Base-by-base conservation (phyloP, 495 filamentous ascomycete species). In the Cudoniella acicularis region DNA sequence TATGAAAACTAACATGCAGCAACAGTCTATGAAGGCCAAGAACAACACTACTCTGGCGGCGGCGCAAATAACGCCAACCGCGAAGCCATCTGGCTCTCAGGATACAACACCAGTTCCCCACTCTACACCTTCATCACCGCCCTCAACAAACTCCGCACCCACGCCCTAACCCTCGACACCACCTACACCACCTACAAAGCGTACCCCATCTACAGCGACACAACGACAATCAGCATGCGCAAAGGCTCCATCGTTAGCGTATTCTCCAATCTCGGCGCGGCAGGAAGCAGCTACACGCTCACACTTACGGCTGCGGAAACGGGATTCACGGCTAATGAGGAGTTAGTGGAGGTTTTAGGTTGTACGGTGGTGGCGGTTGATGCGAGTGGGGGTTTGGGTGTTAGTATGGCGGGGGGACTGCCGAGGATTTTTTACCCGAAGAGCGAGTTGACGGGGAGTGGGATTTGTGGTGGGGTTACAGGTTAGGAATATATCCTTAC, bases 61-160 rank as follows among this genome's bases (percentile, higher is more conserved):
- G 71, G 54, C 49, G 81, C 83, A 36, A 88, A 88, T 0, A 60
- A 70, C 27, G n/a, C n/a, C n/a, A 88, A 92, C 68, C 85, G 90
- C 45, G 88, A 92, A 69, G 87, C 89, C 26, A 65, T 91, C 43
- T 94, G 90, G 90, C 74, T 81, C 17, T 82, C 82, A 26, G 70
- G 72, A 6, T 94, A 89, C 70, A 67, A 78, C 52, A 88, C 82
- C 22, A 66, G 66, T 17, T 64, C 82, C 0, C 70, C 80, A 13
- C 76, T 92, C 1, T 91, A 90, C 75, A 72, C 70, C 8, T 78
- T 79, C 57, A 83, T 85, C 48, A 70, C 79, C 0, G 72, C 68
- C 4, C 68, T 84, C 16, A 89, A 90, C 70, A 73, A 77, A 50
- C 75, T 88, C 56, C 79, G 87, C 0, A 83, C 77, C 46, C 72